Base-by-base conservation (phyloP, 345 rosid genomes). In the Populus davidiana region DNA sequence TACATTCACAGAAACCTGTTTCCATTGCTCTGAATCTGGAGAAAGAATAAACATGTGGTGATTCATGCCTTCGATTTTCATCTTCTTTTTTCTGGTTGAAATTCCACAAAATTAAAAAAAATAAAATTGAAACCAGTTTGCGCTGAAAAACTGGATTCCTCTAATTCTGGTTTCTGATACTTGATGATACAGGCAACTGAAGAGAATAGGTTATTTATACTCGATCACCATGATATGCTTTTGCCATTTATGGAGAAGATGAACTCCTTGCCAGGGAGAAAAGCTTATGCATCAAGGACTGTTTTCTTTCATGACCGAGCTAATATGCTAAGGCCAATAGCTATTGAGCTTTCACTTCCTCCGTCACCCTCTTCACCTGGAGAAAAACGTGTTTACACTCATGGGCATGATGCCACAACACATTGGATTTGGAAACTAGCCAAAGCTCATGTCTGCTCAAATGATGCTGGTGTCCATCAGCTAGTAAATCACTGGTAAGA, bases 341-440 rank as follows among this genome's bases (percentile, higher is more conserved):
- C 89, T 64, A 89, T 95, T 66, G 99, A 95, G 89, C 98, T 93
- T 79, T 87, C 99, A 6, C 83, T 93, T 64, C 94, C 94, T 84
- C 92, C 96, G 0, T 79, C 90, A 3, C 39, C 85, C 5, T 88
- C 87, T 35, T 83, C 86, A 8, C 87, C 83, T 8, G 49, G 78
- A 71, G 90, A 87, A 77, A 95, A 93, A 76, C 81, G 31, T 21
- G 88, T 92, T 78, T 89, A 86, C 68, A 85, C 86, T 36, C 94
- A 91, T 16, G 97, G 99, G 0, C 97, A 91, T 81, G 92, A 90
- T 69, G 97, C 96, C 36, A 95, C 98, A 16, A 77, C 89, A 36
- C 93, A 95, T 67, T 91, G 99, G 99, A 85, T 86, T 44, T 95
- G 99, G 99, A 95, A 95, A 79, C 88, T 88, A 76, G 97, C 99